Conservation (phyloP, 1,284 basidiomycete genomes). For the Naganishia sp. region DNA sequence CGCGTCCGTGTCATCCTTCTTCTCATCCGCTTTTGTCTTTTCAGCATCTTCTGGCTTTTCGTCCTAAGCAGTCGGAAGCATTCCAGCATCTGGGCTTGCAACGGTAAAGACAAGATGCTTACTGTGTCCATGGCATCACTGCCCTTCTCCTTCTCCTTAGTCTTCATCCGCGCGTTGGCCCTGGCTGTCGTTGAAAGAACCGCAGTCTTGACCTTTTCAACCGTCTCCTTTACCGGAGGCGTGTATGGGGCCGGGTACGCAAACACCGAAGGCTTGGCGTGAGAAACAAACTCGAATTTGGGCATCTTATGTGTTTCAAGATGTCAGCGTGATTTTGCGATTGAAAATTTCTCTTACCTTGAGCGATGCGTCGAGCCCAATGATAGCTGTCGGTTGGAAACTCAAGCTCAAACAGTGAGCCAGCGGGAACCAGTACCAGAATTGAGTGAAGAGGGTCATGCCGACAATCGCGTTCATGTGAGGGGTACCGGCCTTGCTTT, state of each 20-base stretch:
- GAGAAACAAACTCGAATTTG: conserved; percentile 84
- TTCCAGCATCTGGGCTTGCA: not conserved
- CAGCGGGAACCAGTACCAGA: conserved; percentile 99
- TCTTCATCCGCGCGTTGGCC: conserved; percentile 86
- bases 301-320: conserved; percentile 63
- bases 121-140: conserved; percentile 78
- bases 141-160: conserved; percentile 67
- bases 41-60: conserved; percentile 52
- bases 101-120: conserved; percentile 43
- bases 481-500: conserved; percentile 80
- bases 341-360: conserved; percentile 59
- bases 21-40: conserved; percentile 35
- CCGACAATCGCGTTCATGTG: conserved; percentile 93
- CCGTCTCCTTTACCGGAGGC: conserved; percentile 85
- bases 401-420: conserved; percentile 90
- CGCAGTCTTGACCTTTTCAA: conserved; percentile 84
- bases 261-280: conserved; percentile 81
- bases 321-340: not conserved
- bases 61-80: conserved; percentile 6
- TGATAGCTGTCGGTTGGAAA: conserved; percentile 90
- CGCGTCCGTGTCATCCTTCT: conserved; percentile 66
- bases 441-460: conserved; percentile 93
- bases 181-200: conserved; percentile 94
- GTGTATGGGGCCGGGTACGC: conserved; percentile 83
- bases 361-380: conserved; percentile 80